Evolutionary conservation across 768 basidiomycete species (phyloP).

Genomic region (Russula vinacea): DNA sequence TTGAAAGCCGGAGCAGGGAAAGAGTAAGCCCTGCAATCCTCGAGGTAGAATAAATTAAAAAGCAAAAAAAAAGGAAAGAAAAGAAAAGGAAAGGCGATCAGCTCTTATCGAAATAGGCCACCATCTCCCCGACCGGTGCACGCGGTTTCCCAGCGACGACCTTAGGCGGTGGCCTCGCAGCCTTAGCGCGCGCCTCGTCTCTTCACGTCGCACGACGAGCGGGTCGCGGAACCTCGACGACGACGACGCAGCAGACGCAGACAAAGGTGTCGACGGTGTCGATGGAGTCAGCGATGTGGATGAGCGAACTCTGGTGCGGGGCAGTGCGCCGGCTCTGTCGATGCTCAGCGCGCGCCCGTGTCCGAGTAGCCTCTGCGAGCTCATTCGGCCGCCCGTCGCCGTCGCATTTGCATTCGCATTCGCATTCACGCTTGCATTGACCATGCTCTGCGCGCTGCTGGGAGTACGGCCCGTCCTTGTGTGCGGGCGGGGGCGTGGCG

Average conservation of each 20-base stretch:
- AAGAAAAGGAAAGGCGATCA: neutral
- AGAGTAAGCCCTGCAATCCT: neutral
- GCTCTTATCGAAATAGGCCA: constrained; percentile 71
- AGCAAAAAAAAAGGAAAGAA: neutral
- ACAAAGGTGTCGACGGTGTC: constrained; percentile 35
- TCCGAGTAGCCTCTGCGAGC: constrained; percentile 27
- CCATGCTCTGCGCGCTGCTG: neutral
- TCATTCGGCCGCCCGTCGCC: constrained; percentile 26
- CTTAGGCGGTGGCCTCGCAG: constrained; percentile 46
- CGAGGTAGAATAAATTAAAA: neutral
- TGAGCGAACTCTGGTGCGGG: neutral
- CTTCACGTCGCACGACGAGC: constrained; percentile 63
- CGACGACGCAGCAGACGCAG: constrained; percentile 36
- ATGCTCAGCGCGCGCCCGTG: constrained; percentile 23
- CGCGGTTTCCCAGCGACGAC: constrained; percentile 49
- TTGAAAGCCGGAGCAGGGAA: neutral
- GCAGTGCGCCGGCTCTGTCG: constrained; percentile 1
- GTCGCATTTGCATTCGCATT: neutral
- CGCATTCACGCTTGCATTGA: neutral
- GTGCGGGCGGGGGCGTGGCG: constrained; percentile 12
- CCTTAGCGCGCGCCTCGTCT: constrained; percentile 42
- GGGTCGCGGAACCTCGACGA: constrained; percentile 64
- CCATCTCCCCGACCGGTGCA: constrained; percentile 70
- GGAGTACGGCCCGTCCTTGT: neutral
- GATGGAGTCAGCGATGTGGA: no score